These are phyloP conservation scores for Basidiobolus meristosporus DNA, from an alignment of 371 early-diverging fungal genomes.

Conservation along the genomic window DNA sequence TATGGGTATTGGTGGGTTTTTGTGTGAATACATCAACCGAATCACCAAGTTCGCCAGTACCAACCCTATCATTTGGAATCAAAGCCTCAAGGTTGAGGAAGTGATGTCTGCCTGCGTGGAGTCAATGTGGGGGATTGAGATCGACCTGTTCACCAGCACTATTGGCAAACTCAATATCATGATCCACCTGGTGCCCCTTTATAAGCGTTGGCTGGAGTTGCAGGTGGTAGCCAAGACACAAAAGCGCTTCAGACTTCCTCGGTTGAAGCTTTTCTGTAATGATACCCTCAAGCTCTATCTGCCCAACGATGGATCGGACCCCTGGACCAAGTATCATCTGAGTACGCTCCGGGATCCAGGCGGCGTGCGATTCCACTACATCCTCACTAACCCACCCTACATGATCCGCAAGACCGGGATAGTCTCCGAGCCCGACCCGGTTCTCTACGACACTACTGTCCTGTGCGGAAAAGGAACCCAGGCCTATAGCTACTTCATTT, in stretches of 20 bases:
- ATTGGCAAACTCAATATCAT: conserved; percentile 18
- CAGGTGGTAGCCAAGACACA: conserved; percentile 2
- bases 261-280: conserved; percentile 19
- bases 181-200: conserved; percentile 19
- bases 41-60: neutral
- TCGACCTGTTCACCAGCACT: conserved; percentile 17
- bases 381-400: conserved; percentile 21
- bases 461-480: conserved; percentile 19
- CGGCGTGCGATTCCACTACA: conserved; percentile 11
- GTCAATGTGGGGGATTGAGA: conserved; percentile 18
- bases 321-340: conserved; percentile 8
- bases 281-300: conserved; percentile 13
- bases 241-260: conserved; percentile 2
- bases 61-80: neutral
- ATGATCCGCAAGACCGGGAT: conserved; percentile 20
- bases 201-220: conserved; percentile 11
- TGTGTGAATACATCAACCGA: neutral
- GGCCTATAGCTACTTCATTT: conserved; percentile 35
- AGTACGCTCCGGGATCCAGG: conserved; percentile 10
- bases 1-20: neutral
- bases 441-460: conserved; percentile 11
- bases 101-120: neutral
- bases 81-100: neutral
- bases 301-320: too few relatives aligned
- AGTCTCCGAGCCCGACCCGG: conserved; percentile 15